A percentile compares a stretch with the other conserved stretches of the same genome.
phyloP scores from a whole-genome alignment of 1,284 basidiomycete genomes.

The Volvariella surrecta region DNA sequence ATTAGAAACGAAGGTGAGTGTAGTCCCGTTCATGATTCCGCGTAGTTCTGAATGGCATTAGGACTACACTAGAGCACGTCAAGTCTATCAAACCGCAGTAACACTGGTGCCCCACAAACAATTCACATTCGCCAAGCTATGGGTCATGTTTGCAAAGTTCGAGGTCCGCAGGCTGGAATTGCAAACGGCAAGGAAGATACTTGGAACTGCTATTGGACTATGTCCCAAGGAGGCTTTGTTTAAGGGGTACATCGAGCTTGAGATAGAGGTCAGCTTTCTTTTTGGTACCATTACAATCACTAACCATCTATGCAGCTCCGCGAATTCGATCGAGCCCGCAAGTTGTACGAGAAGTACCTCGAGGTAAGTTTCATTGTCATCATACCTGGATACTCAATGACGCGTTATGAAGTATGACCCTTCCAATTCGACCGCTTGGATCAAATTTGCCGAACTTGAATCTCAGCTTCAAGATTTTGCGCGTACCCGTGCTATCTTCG shows the following conservation, averaged over 20 bases:
- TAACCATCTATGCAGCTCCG: constrained; percentile 42
- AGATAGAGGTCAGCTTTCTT: constrained; percentile 57
- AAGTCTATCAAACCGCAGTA: constrained; percentile 90
- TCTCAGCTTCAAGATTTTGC: constrained; percentile 86
- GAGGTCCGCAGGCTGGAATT: constrained; percentile 86
- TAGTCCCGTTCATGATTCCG: constrained; percentile 2
- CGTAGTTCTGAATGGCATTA: constrained; percentile 20
- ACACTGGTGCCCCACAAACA: constrained; percentile 89
- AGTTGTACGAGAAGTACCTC: constrained; percentile 90
- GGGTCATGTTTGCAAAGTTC: constrained; percentile 88
- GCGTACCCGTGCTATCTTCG: constrained; percentile 92
- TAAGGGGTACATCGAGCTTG: constrained; percentile 91
- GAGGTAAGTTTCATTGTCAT: constrained; percentile 43
- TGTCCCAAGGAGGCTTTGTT: constrained; percentile 92
- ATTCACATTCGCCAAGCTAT: constrained; percentile 97
- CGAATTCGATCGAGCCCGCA: constrained; percentile 93
- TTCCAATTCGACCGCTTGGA: constrained; percentile 90
- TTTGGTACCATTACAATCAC: background rate
- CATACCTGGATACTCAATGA: no score
- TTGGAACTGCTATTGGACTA: constrained; percentile 91
- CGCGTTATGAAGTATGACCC: constrained; percentile 62
- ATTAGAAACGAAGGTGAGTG: constrained; percentile 76
- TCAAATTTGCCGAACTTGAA: constrained; percentile 95
- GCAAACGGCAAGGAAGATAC: constrained; percentile 78
- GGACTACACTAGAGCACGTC: constrained; percentile 80